Conservation (phyloP, 768 basidiomycete genomes). For the Fistulinella prunicolor region DNA sequence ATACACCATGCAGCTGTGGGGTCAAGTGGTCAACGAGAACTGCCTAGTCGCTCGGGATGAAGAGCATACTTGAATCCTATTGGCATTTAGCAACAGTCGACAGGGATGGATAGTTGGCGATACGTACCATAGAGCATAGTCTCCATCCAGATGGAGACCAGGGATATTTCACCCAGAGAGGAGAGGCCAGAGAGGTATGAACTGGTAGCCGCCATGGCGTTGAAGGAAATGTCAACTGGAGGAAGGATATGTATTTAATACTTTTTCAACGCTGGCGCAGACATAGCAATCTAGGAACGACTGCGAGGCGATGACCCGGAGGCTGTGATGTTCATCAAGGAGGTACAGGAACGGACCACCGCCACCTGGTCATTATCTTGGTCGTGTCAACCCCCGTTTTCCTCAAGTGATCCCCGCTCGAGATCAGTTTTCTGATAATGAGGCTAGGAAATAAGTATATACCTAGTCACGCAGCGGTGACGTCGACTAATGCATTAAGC, state of each 20-base stretch:
- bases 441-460: too few species aligned
- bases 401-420: too few species aligned
- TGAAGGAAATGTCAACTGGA: neutral
- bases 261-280: neutral
- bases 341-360: neutral
- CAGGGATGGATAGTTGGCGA: neutral
- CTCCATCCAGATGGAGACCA: slow-evolving; percentile 16
- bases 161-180: slow-evolving; percentile 11
- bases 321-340: neutral
- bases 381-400: too few species aligned
- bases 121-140: slow-evolving; percentile 18
- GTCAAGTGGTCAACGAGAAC: neutral
- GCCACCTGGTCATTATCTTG: slow-evolving; percentile 1
- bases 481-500: too few species aligned
- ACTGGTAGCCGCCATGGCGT: slow-evolving; percentile 1
- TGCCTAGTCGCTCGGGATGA: too few species aligned
- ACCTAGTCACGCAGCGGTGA: too few species aligned
- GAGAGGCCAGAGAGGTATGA: neutral
- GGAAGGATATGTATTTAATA: slow-evolving; percentile 3
- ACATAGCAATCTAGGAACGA: neutral
- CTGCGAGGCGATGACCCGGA: neutral
- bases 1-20: slow-evolving; percentile 12
- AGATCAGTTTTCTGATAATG: too few species aligned
- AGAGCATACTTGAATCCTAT: slow-evolving; percentile 11
- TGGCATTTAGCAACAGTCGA: neutral